These are phyloP conservation scores for Russula lepida DNA, from an alignment of 768 basidiomycete species.

Conservation along the genomic window DNA sequence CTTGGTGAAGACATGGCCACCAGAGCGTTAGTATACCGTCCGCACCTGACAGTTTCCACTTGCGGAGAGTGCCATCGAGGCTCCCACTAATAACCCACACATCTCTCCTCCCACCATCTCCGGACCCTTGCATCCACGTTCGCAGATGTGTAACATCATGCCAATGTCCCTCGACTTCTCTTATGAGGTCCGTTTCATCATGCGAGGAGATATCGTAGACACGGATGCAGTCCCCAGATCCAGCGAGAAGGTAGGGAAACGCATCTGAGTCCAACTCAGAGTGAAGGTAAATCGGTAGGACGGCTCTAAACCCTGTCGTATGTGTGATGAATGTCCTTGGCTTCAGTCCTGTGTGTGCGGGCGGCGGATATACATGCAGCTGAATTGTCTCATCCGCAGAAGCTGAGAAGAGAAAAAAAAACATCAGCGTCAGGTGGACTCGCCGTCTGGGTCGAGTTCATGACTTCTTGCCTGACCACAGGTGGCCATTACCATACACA, in stretches of 20 bases:
- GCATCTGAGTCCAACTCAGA: conserved; percentile 32
- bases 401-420: conserved; percentile 37
- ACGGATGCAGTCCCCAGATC: conserved; percentile 74
- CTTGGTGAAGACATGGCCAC: neutral
- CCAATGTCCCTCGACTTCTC: conserved; percentile 79
- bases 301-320: conserved; percentile 55
- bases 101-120: conserved; percentile 46
- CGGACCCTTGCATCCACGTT: conserved; percentile 55
- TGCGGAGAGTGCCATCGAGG: conserved; percentile 80
- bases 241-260: conserved; percentile 74
- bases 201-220: conserved; percentile 68
- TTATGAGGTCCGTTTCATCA: conserved; percentile 61
- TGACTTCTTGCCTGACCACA: conserved; percentile 76
- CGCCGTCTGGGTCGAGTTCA: neutral
- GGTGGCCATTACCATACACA: conserved; percentile 49
- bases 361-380: conserved; percentile 40
- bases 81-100: conserved; percentile 80
- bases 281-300: conserved; percentile 61
- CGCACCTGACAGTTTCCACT: conserved; percentile 67
- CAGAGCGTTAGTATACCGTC: neutral
- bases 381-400: conserved; percentile 85
- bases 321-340: conserved; percentile 48
- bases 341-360: conserved; percentile 25
- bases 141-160: conserved; percentile 76
- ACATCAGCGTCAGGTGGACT: neutral